Evolutionary conservation across 202 grass and related monocot genomes (phyloP), one percentile per base, ranked within the genome.

Genomic region (Schoenoplectus tabernaemontani): DNA sequence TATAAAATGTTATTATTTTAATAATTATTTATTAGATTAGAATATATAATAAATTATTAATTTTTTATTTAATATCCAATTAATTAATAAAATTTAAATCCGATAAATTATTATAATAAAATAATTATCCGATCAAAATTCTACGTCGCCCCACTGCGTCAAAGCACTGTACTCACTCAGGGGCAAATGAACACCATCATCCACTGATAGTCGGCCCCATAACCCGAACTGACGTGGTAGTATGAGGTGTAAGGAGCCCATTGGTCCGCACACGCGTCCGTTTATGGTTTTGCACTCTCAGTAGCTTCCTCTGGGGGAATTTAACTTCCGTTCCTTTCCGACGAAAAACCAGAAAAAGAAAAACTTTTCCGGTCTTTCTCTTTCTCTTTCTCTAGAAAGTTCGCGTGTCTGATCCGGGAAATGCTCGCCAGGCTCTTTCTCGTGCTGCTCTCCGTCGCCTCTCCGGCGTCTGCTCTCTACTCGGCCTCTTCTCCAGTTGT

Each of bases 401-500:
- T 88, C 59, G 56, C 16, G 30, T 47, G 79, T 82, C 15, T 54
- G 47, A 59, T 64, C 37, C 37, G 53, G n/a, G 9, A 62, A 80
- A 98, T 98, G 95, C 82, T 74, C 76, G 62, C 75, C n/a, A 84
- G 63, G 43, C 0, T 80, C 17, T 20, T 78, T 70, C 34, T 93
- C 84, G 53, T 99, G 50, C 37, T 95, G 57, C 23, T 78, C 43
- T 79, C 38, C 33, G 78, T 79, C 68, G 83, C 75, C 11, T 84
- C 82, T 1, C 85, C 92, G 58, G 89, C 81, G 0, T 82, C 79
- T 33, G 90, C 96, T 0, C 92, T 99, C 33, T 99, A 99, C 82
- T 93, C 96, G 0, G 80, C 88, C 53, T 91, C 92, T 42, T 99
- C 96, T 41, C 90, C 96, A 11, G 92, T 99, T 81, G 63, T 99